phyloP scores from a whole-genome alignment of 768 basidiomycete species.

The Lactifluus volemus region DNA sequence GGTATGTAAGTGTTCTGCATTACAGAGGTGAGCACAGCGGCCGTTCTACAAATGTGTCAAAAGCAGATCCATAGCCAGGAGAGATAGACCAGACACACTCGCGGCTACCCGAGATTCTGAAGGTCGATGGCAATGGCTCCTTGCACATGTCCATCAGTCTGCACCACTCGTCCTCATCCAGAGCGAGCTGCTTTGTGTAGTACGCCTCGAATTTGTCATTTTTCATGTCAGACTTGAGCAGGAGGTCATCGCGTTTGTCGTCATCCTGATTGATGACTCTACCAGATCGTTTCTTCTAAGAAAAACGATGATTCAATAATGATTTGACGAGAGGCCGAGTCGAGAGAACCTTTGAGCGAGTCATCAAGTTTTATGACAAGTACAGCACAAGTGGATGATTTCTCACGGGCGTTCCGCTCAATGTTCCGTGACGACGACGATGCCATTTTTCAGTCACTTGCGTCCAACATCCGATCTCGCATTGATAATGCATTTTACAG shows the following conservation, averaged over 20 bases:
- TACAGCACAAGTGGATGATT: background rate
- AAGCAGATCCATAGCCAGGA: slow-evolving; percentile 16
- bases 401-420: slow-evolving; percentile 1
- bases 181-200: slow-evolving; percentile 67
- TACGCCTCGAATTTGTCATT: slow-evolving; percentile 62
- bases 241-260: slow-evolving; percentile 39
- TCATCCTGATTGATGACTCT: slow-evolving; percentile 16
- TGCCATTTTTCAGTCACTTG: background rate
- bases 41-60: slow-evolving; percentile 36
- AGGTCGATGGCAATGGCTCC: slow-evolving; percentile 82
- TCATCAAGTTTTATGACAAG: background rate
- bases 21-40: slow-evolving; percentile 66
- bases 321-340: background rate
- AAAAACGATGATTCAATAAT: background rate
- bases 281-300: background rate
- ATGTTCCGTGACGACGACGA: background rate
- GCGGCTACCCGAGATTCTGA: slow-evolving; percentile 83
- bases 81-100: slow-evolving; percentile 41
- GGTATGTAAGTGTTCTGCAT: slow-evolving; percentile 79
- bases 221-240: slow-evolving; percentile 56
- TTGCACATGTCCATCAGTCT: slow-evolving; percentile 55
- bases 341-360: slow-evolving; percentile 9
- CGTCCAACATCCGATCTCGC: background rate
- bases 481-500: slow-evolving; percentile 13
- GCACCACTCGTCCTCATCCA: slow-evolving; percentile 72